phyloP scores from a whole-genome alignment of 345 rosid species.

The Eucalyptus polybractea region DNA sequence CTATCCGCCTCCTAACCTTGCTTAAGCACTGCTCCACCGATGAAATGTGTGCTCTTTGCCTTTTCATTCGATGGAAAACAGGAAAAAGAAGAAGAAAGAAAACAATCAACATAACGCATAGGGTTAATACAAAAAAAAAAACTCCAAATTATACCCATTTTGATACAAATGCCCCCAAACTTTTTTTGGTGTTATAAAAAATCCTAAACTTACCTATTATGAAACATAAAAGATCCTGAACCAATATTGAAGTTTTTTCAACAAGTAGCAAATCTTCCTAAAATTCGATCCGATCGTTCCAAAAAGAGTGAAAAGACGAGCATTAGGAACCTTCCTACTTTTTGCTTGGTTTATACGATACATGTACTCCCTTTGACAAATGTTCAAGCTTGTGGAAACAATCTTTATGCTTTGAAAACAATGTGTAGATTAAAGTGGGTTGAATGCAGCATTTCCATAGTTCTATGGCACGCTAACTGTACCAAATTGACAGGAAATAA shows the following conservation, averaged over 20 bases:
- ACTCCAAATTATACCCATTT: too few species aligned
- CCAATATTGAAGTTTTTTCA: background rate
- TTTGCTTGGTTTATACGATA: background rate
- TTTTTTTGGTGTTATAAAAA: too few species aligned
- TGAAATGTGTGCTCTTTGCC: too few species aligned
- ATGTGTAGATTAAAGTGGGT: background rate
- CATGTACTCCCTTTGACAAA: background rate
- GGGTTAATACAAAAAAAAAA: too few species aligned
- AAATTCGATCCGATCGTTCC: background rate
- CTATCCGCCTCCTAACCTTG: too few species aligned
- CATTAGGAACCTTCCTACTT: background rate
- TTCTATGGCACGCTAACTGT: background rate
- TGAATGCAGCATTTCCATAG: background rate
- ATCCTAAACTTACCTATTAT: too few species aligned
- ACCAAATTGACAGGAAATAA: background rate
- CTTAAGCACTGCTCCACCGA: too few species aligned
- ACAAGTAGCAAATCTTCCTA: background rate
- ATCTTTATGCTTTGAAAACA: background rate
- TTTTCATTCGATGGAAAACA: too few species aligned
- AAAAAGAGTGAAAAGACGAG: background rate
- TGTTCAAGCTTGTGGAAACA: background rate
- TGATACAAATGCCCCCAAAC: too few species aligned
- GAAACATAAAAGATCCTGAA: too few species aligned
- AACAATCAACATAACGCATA: too few species aligned
- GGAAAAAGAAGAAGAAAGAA: too few species aligned